Percentiles rank a stretch among this genome's conserved stretches.
Conservation (phyloP, 2,329 filamentous ascomycete genomes). For the Pseudogymnoascus sp. region DNA sequence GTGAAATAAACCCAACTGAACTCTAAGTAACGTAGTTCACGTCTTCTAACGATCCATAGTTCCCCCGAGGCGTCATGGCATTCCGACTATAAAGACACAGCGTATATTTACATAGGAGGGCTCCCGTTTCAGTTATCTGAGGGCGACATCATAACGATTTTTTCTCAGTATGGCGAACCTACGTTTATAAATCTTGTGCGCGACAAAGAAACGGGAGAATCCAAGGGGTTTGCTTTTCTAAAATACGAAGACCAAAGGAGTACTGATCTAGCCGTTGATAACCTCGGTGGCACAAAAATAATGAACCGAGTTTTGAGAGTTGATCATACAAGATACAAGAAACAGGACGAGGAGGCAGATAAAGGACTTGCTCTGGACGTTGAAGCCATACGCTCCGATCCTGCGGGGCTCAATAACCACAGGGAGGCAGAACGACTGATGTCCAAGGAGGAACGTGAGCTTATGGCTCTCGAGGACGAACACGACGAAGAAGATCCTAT, state of each 20-base stretch:
- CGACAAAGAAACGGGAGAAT: constrained; percentile 95
- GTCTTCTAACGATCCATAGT: constrained; percentile 35
- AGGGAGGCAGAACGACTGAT: constrained; percentile 46
- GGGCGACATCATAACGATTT: constrained; percentile 92
- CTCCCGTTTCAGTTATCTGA: constrained; percentile 88
- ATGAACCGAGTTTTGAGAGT: constrained; percentile 74
- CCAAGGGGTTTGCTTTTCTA: constrained; percentile 86
- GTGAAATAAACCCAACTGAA: constrained; percentile 28
- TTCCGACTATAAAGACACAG: constrained; percentile 93
- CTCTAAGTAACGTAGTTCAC: constrained; percentile 1
- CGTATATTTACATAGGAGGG: constrained; percentile 92
- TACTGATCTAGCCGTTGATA: constrained; percentile 92
- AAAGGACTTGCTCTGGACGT: constrained; percentile 13
- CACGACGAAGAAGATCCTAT: constrained; percentile 97
- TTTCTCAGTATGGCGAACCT: constrained; percentile 94
- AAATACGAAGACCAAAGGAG: constrained; percentile 98
- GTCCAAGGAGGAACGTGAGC: constrained; percentile 73
- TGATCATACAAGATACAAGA: constrained; percentile 89
- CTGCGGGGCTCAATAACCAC: constrained; percentile 27
- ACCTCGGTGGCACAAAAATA: constrained; percentile 78
- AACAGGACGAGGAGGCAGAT: constrained; percentile 63
- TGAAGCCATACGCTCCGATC: constrained; percentile 8
- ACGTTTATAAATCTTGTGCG: constrained; percentile 86
- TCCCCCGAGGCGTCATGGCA: constrained; percentile 89
- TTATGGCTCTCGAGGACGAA: constrained; percentile 64